Percentiles rank a stretch among this genome's conserved stretches.
Conservation (phyloP, 106 monocot genomes). For the Allium fistulosum region DNA sequence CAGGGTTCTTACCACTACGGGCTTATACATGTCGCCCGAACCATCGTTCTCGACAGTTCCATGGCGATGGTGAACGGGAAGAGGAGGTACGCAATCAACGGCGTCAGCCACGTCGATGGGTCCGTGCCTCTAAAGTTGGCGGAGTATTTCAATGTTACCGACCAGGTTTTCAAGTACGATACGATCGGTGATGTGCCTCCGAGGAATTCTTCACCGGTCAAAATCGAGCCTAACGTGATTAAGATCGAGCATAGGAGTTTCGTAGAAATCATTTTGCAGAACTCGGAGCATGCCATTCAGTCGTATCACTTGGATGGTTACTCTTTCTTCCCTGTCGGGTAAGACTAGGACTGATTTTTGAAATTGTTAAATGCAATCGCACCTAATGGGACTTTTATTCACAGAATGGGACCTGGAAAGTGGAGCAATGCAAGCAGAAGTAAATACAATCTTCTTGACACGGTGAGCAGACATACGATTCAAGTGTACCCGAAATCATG, state of each 20-base stretch:
- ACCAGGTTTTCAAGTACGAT: constrained; percentile 14
- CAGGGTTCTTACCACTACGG: no score
- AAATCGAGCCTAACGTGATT: constrained; percentile 24
- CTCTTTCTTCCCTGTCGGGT: background rate
- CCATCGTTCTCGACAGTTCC: constrained; percentile 8
- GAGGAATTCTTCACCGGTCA: background rate
- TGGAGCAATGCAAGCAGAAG: constrained; percentile 38
- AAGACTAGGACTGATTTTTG: constrained; percentile 11
- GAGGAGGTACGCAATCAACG: constrained; percentile 26
- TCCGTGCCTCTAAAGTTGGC: constrained; percentile 35
- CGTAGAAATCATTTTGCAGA: constrained; percentile 37
- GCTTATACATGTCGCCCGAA: background rate
- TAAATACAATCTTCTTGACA: constrained; percentile 41
- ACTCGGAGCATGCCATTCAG: no score
- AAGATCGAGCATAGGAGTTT: constrained; percentile 20
- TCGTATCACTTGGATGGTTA: no score
- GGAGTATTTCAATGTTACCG: background rate
- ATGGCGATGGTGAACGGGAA: constrained; percentile 13
- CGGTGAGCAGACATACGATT: constrained; percentile 18
- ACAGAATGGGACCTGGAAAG: constrained; percentile 37
- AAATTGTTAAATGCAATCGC: background rate
- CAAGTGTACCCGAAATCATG: no score
- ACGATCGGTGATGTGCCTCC: constrained; percentile 25
- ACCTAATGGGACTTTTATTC: background rate
- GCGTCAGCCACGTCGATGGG: constrained; percentile 22